Evolutionary conservation across 177 flowering plant species (phyloP), one percentile per base, ranked within the genome.

Genomic region (Telopea speciosissima): DNA sequence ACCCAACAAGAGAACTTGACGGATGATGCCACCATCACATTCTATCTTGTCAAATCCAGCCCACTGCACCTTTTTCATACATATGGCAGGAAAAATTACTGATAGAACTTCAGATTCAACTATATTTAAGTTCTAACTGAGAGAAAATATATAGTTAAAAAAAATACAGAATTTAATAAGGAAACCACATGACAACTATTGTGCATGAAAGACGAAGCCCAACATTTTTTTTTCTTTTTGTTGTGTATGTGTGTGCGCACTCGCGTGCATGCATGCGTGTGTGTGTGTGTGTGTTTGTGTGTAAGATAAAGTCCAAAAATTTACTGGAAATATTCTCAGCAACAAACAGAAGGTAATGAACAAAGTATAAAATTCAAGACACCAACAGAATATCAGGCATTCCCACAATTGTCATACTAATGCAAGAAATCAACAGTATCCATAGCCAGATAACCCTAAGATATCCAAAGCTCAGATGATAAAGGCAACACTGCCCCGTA

Each of bases 31-130:
- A 23, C 80, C 81, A 45, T 84, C 88, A 59, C 67, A 75, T 77
- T 89, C 93, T 72, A 93, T 65, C 78, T 87, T 86, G 85, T 93
- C 96, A 81, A 91, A 93, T 5, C 92, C 95, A 79, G 98, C 95
- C 97, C 98, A 93, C 17, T 66, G 77, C 26, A 91, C 98, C 98
- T 92, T 71, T 52, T 70, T 78, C 22, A n/a, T n/a, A 58, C 7
- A 16, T 21, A 58, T 58, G 9, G n/a, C 19, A 58, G 61, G n/a
- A 19, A n/a, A 58, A 58, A 58, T 19, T 21, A 58, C 9, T 19
- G 8, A 58, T 2, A 58, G 61, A n/a, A 19, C 61, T 58, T 58
- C 61, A 7, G 22, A 21, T 16, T n/a, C 5, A 58, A 58, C n/a
- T 58, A 21, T 58, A 19, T n/a, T 19, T 16, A 58, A 58, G 7